Conservation (phyloP, 2,329 filamentous ascomycete species). For the Lecanicillium sp. region DNA sequence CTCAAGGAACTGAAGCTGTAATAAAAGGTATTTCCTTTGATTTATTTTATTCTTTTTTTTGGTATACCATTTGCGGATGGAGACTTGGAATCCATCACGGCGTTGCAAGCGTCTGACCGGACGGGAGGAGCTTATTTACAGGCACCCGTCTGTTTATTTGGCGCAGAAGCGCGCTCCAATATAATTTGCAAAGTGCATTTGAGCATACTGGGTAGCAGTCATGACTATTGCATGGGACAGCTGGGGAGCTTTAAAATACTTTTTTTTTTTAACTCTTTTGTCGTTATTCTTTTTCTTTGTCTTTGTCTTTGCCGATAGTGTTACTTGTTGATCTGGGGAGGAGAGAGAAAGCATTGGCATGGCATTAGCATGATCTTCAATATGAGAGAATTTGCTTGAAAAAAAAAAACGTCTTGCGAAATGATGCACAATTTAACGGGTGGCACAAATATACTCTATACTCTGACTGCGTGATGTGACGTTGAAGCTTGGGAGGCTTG, state of each 20-base stretch:
- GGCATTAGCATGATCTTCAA: conserved; percentile 5
- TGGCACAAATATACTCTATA: no score
- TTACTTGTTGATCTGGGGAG: neutral
- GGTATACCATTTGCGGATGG: conserved; percentile 6
- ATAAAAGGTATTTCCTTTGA: no score
- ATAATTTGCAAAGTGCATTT: conserved; percentile 12
- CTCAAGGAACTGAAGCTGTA: conserved; percentile 77
- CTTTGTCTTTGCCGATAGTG: neutral
- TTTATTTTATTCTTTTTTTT: neutral
- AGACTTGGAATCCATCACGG: neutral
- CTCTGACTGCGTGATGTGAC: no score
- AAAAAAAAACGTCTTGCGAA: no score
- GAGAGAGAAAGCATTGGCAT: neutral
- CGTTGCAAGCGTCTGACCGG: neutral
- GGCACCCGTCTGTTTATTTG: neutral
- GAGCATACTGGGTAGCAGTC: conserved; percentile 10
- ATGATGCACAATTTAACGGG: no score
- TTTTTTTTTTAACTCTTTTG: neutral
- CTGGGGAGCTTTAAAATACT: neutral
- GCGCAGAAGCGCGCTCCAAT: neutral
- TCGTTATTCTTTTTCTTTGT: neutral
- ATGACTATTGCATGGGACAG: conserved; percentile 2
- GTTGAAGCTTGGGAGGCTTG: no score
- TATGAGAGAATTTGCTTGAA: neutral
- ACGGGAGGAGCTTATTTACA: neutral